Evolutionary conservation across 2,329 filamentous ascomycete genomes (phyloP).

Genomic region (Neonectria faginata): DNA sequence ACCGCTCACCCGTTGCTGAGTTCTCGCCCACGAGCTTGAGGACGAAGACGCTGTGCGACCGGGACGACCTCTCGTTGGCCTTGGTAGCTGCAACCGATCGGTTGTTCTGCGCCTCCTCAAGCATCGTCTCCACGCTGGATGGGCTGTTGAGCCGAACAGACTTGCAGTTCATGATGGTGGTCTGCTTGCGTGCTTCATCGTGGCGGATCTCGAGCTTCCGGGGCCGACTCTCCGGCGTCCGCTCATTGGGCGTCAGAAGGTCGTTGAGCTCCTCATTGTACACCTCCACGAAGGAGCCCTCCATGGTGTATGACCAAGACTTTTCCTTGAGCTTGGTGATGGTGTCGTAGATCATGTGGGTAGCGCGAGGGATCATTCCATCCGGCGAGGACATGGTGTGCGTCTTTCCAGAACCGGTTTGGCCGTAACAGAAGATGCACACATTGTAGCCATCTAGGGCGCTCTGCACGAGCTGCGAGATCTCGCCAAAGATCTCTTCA

Average conservation of each 20-base stretch:
- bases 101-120: constrained; percentile 84
- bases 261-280: constrained; percentile 99
- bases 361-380: constrained; percentile 95
- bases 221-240: constrained; percentile 76
- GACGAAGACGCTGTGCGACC: constrained; percentile 97
- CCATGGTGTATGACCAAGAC: constrained; percentile 94
- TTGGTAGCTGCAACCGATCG: constrained; percentile 96
- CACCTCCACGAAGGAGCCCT: constrained; percentile 95
- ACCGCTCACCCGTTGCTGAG: constrained; percentile 79
- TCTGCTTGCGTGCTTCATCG: constrained; percentile 84
- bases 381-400: constrained; percentile 92
- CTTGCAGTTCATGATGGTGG: constrained; percentile 82
- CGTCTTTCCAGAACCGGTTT: constrained; percentile 97
- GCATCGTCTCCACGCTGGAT: constrained; percentile 81
- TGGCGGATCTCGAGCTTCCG: constrained; percentile 92
- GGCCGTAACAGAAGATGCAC: constrained; percentile 98
- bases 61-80: constrained; percentile 92
- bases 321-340: constrained; percentile 86
- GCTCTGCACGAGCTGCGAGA: constrained; percentile 95
- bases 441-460: constrained; percentile 98
- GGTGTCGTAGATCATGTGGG: constrained; percentile 92
- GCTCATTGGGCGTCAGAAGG: constrained; percentile 70
- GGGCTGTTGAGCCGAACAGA: constrained; percentile 83
- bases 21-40: constrained; percentile 82
- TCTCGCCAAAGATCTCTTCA: constrained; percentile 91